phyloP scores from a whole-genome alignment of 352 stramenopile species.

The Phytophthora cactorum region DNA sequence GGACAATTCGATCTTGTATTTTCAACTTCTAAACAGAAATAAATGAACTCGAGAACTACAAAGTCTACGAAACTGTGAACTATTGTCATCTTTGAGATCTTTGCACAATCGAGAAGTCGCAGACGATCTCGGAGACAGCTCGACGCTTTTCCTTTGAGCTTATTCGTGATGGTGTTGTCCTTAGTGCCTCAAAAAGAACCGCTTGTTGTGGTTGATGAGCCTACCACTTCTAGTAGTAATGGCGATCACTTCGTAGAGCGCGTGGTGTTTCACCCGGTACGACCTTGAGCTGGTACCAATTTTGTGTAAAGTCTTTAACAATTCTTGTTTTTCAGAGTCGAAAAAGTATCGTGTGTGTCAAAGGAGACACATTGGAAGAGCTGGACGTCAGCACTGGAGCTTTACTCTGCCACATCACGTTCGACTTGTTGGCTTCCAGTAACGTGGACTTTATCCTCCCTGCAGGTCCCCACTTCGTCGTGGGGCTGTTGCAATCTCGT shows the following conservation, averaged over 20 bases:
- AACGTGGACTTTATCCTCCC: constrained; percentile 59
- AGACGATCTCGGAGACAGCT: constrained; percentile 1
- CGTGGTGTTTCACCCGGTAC: constrained; percentile 41
- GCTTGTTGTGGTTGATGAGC: constrained; percentile 34
- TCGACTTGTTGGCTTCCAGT: constrained; percentile 58
- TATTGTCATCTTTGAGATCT: constrained; percentile 9
- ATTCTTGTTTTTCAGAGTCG: constrained; percentile 34
- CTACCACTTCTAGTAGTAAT: constrained; percentile 10
- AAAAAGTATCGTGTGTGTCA: constrained; percentile 58
- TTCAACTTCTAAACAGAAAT: neutral
- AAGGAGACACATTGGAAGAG: constrained; percentile 64
- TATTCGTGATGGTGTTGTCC: constrained; percentile 30
- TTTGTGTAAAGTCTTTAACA: neutral
- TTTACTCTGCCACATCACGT: constrained; percentile 61
- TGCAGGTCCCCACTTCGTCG: constrained; percentile 52
- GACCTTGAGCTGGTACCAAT: constrained; percentile 1
- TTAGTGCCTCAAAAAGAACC: constrained; percentile 33
- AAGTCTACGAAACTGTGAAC: too few relatives aligned
- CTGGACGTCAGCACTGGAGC: constrained; percentile 62
- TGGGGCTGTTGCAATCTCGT: constrained; percentile 61
- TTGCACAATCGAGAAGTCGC: constrained; percentile 28
- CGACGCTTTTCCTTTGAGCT: constrained; percentile 12
- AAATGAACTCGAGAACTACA: too few relatives aligned
- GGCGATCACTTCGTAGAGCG: constrained; percentile 30
- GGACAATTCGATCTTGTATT: neutral